Percentiles rank a stretch among this genome's conserved stretches.
Conservation (phyloP, 2,329 filamentous ascomycete species). For the Fusarium neocosmosporiellum region DNA sequence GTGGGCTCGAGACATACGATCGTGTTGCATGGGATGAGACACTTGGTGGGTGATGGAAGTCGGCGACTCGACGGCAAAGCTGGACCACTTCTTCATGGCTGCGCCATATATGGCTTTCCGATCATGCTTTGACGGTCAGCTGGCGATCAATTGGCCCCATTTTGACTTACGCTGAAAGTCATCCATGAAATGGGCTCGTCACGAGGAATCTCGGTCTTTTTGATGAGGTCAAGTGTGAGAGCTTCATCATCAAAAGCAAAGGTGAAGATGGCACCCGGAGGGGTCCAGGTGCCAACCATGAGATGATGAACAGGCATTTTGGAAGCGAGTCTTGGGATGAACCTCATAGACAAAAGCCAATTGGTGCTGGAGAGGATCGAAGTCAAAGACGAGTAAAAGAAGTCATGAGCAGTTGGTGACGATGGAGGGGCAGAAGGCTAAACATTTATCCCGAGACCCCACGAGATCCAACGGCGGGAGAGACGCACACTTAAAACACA, state of each 20-base stretch:
- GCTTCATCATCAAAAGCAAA: slow-evolving; percentile 88
- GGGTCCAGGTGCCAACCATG: slow-evolving; percentile 93
- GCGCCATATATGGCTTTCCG: slow-evolving; percentile 90
- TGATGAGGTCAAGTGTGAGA: slow-evolving; percentile 78
- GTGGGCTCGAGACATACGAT: slow-evolving; percentile 67
- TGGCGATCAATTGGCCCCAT: background rate
- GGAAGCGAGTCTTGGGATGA: slow-evolving; percentile 16
- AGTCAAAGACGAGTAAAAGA: background rate
- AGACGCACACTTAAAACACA: background rate
- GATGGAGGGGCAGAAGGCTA: slow-evolving; percentile 36
- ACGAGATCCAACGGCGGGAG: slow-evolving; percentile 7
- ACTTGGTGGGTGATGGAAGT: slow-evolving; percentile 80
- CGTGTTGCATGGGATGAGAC: slow-evolving; percentile 80
- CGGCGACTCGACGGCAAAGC: slow-evolving; percentile 80
- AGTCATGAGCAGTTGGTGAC: slow-evolving; percentile 1
- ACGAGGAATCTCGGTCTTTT: slow-evolving; percentile 82
- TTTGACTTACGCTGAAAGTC: slow-evolving; percentile 77
- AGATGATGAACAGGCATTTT: slow-evolving; percentile 85
- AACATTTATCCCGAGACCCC: slow-evolving; percentile 43
- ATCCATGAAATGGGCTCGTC: slow-evolving; percentile 95
- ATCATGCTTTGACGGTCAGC: slow-evolving; percentile 66
- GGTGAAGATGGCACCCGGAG: slow-evolving; percentile 89
- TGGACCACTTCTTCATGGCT: slow-evolving; percentile 94
- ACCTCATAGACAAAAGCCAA: background rate
- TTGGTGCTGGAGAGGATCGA: background rate